Percentiles rank a stretch among this genome's conserved stretches.
Evolutionary conservation across 192 early-diverging fungal species (phyloP).

Genomic region (Dissophora globulifera): DNA sequence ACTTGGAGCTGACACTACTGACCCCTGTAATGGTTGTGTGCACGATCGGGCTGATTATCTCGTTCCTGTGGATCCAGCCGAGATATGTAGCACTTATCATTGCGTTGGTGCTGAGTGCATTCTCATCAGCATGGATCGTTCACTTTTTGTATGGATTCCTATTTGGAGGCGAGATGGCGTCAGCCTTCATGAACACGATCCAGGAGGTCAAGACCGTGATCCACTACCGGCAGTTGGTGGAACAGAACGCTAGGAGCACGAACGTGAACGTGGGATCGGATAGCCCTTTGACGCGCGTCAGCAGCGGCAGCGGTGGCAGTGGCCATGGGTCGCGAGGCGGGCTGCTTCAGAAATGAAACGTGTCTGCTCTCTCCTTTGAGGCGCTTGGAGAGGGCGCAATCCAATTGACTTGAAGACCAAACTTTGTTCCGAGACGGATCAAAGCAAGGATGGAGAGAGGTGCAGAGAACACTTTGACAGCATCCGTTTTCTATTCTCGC

Average conservation of each 20-base stretch:
- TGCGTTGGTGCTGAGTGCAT: slow-evolving; percentile 14
- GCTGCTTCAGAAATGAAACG: slow-evolving; percentile 34
- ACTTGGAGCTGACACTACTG: slow-evolving; percentile 7
- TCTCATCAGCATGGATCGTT: slow-evolving; percentile 32
- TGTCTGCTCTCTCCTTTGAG: slow-evolving; percentile 24
- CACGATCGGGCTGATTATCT: slow-evolving; percentile 12
- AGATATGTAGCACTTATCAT: slow-evolving; percentile 30
- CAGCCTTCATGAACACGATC: slow-evolving; percentile 27
- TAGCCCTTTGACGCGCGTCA: no score
- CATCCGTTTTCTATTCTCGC: no score
- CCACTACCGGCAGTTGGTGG: slow-evolving; percentile 1
- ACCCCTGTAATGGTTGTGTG: slow-evolving; percentile 10
- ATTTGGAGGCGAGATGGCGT: slow-evolving; percentile 26
- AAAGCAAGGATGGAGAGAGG: not conserved
- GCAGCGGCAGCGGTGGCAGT: slow-evolving; percentile 2
- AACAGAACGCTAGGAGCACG: not conserved
- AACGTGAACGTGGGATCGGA: no score
- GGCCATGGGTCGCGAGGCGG: not conserved
- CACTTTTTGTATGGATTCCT: slow-evolving; percentile 41
- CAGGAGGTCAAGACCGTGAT: slow-evolving; percentile 32
- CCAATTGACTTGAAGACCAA: slow-evolving; percentile 12
- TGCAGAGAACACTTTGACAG: no score
- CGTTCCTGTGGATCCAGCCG: slow-evolving; percentile 34
- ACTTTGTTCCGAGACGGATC: no score
- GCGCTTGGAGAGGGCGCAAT: slow-evolving; percentile 42